These are phyloP conservation scores for Alternaria conjuncta DNA, from an alignment of 2,329 filamentous ascomycete genomes.

Conservation along the genomic window DNA sequence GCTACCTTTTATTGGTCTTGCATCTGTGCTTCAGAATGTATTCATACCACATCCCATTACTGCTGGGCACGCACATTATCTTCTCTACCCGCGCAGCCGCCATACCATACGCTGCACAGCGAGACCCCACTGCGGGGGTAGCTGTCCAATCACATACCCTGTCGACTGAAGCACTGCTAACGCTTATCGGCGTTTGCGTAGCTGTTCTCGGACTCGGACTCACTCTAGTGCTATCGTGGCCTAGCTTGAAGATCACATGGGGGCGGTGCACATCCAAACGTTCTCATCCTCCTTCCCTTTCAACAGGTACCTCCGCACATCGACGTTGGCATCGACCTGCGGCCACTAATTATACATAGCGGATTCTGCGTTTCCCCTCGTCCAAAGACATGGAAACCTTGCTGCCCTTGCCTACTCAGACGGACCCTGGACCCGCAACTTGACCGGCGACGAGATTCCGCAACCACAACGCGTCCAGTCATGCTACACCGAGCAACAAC, in stretches of 20 bases:
- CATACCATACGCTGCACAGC: background rate
- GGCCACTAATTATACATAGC: too few relatives aligned
- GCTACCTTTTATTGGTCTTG: too few relatives aligned
- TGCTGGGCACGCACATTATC: too few relatives aligned
- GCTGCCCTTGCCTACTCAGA: rapidly evolving
- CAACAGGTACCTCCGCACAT: too few relatives aligned
- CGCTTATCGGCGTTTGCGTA: background rate
- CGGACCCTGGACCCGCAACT: background rate
- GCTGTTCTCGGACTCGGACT: background rate
- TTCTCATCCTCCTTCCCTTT: too few relatives aligned
- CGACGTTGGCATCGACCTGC: too few relatives aligned
- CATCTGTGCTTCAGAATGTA: too few relatives aligned
- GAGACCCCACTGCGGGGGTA: background rate
- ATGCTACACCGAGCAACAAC: background rate
- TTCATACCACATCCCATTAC: too few relatives aligned
- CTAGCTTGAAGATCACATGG: background rate
- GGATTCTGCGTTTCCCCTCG: background rate
- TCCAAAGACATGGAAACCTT: rapidly evolving
- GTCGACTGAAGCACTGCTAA: background rate
- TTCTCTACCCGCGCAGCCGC: background rate
- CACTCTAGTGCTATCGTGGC: background rate
- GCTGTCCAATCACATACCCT: background rate
- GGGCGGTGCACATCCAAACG: background rate
- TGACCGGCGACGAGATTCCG: background rate
- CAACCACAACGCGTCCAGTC: background rate